phyloP scores from a whole-genome alignment of 179 eudicot species.

The Silene noctiflora region DNA sequence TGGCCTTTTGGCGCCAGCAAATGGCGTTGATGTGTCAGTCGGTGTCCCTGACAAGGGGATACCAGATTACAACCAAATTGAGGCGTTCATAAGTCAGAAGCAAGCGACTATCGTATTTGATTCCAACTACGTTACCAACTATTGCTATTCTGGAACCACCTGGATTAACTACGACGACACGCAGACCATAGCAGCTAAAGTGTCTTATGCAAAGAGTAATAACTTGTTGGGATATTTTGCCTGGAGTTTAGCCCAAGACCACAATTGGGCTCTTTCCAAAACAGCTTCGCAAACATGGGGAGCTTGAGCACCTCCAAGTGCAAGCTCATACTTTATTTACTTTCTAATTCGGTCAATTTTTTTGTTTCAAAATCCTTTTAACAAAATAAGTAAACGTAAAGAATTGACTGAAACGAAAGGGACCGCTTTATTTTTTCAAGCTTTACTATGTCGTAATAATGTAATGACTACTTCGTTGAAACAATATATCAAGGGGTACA shows the following conservation, averaged over 20 bases:
- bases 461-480: too few relatives aligned
- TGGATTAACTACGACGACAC: conserved; percentile 77
- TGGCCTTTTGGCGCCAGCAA: too few relatives aligned
- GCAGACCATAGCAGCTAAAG: background rate
- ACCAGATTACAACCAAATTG: conserved; percentile 27
- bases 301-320: background rate
- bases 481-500: too few relatives aligned
- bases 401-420: too few relatives aligned
- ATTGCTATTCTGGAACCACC: conserved; percentile 49
- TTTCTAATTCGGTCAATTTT: background rate
- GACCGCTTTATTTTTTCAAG: too few relatives aligned
- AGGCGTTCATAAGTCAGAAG: conserved; percentile 11
- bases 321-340: too few relatives aligned
- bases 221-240: conserved; percentile 68
- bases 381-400: too few relatives aligned
- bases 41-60: conserved; percentile 18
- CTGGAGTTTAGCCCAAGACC: conserved; percentile 66
- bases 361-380: too few relatives aligned
- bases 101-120: conserved; percentile 38
- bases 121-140: conserved; percentile 37
- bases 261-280: conserved; percentile 53
- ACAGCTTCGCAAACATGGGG: conserved; percentile 17
- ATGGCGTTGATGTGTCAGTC: background rate
- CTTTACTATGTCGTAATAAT: too few relatives aligned
- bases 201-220: conserved; percentile 46